Base-by-base conservation (phyloP, 352 stramenopile species). In the Pythium apleroticum region DNA sequence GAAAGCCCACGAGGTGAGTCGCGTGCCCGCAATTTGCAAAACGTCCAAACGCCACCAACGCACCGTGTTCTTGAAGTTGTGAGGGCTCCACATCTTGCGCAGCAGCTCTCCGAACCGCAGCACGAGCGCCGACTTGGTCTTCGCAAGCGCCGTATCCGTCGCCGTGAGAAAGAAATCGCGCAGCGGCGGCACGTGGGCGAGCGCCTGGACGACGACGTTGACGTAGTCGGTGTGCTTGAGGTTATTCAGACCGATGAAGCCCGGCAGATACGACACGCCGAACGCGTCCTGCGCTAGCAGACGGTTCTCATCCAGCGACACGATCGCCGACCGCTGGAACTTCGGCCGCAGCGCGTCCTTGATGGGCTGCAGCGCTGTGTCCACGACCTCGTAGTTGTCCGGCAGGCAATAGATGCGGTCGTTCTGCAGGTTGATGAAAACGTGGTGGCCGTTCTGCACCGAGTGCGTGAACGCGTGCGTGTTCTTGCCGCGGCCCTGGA, bases 21-120 rank as follows among this genome's bases (percentile, higher is more conserved):
- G 7, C 45, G 31, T 27, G 5, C 10, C 30, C 30, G 10, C 10
- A 33, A 10, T 9, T 33, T 5, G 30, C 30, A 33, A 33, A 10
- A 5, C 30, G 10, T 33, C 10, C 30, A 12, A 28, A 43, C 11
- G 25, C 6, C 15, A 53, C n/a, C n/a, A n/a, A n/a, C 92, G 78
- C n/a, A 99, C 93, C 67, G 90, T 96, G 65, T 93, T 97, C 80
- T 99, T 99, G 74, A 99, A 99, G 61, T 98, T 98, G 73, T 98
- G 86, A 7, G 94, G 81, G 48, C 88, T 98, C 98, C 98, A 99
- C 66, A 99, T 95, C 75, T 99, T 99, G 9, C 97, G 84, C 31
- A 99, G 78, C 20, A 99, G 78, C 68, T 98, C 93, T 25, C 96
- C 96, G 75, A 99, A 99, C 45, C 80, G 85, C 63, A 97, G 66